Percentiles rank a stretch among this genome's conserved stretches.
These are phyloP conservation scores for Silene latifolia DNA, from an alignment of 148 eudicot species.

Conservation along the genomic window DNA sequence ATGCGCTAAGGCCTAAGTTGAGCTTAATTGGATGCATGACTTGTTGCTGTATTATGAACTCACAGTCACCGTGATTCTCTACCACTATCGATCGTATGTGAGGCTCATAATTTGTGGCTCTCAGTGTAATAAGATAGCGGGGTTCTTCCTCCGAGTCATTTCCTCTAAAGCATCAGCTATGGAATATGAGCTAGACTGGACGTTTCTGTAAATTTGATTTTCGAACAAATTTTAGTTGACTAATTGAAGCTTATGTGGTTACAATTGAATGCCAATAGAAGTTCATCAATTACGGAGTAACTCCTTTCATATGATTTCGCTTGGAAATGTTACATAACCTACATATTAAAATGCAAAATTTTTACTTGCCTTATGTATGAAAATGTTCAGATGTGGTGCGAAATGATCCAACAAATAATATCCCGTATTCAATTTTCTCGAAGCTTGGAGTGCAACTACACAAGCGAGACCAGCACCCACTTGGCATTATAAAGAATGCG, in stretches of 20 bases:
- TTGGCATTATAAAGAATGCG: conserved; percentile 92
- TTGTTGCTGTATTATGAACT: too few relatives aligned
- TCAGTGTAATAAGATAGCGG: neutral
- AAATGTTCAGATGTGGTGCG: conserved; percentile 72
- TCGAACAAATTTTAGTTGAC: neutral
- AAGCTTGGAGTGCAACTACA: conserved; percentile 97
- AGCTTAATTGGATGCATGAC: too few relatives aligned
- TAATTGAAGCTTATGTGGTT: neutral
- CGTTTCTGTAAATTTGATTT: neutral
- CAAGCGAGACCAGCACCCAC: conserved; percentile 69
- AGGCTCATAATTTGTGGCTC: neutral
- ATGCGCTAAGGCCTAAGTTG: too few relatives aligned
- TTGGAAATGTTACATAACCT: neutral
- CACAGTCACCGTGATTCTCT: neutral
- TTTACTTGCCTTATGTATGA: conserved; percentile 11
- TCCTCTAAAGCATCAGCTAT: neutral
- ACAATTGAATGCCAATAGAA: neutral
- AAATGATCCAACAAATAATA: conserved; percentile 90
- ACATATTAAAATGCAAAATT: neutral
- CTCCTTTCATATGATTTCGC: neutral
- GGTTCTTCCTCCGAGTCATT: too few relatives aligned
- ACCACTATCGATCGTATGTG: neutral
- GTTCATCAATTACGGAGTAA: neutral
- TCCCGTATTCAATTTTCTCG: conserved; percentile 79
- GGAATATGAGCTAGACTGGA: neutral